Percentiles rank a stretch among this genome's conserved stretches.
Evolutionary conservation across 352 stramenopile genomes (phyloP).

Genomic region (Phytophthora sojae): DNA sequence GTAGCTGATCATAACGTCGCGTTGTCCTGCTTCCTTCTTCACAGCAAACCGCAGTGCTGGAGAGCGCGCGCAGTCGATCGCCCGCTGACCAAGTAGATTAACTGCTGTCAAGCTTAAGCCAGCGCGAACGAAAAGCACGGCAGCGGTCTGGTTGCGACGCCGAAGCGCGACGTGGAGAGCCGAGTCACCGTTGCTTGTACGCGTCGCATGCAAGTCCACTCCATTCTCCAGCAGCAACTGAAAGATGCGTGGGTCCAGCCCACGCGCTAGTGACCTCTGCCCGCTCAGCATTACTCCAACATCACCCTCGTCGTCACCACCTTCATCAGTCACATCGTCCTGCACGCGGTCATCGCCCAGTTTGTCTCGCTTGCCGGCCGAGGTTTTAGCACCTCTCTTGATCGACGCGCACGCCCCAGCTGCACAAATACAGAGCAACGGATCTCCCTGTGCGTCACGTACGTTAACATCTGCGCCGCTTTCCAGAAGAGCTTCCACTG

Average conservation of each 20-base stretch:
- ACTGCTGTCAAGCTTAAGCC: constrained; percentile 70
- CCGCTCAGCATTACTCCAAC: constrained; percentile 29
- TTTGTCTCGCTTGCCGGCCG: constrained; percentile 32
- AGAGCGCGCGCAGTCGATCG: constrained; percentile 77
- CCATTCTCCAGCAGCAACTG: constrained; percentile 55
- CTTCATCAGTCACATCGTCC: constrained; percentile 34
- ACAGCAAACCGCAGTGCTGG: constrained; percentile 79
- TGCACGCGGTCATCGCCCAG: constrained; percentile 29
- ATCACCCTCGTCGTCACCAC: constrained; percentile 34
- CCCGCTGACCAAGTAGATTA: constrained; percentile 71
- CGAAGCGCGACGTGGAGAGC: constrained; percentile 81
- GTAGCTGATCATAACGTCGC: constrained; percentile 91
- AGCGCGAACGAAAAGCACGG: constrained; percentile 72
- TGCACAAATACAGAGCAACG: constrained; percentile 72
- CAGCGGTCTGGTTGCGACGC: constrained; percentile 70
- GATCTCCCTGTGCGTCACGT: constrained; percentile 67
- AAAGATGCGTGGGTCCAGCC: constrained; percentile 64
- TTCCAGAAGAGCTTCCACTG: constrained; percentile 63
- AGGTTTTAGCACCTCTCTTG: constrained; percentile 29
- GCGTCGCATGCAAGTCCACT: constrained; percentile 63
- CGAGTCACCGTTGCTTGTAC: constrained; percentile 71
- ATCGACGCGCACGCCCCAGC: constrained; percentile 50
- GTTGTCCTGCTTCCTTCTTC: constrained; percentile 85
- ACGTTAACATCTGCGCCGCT: constrained; percentile 68
- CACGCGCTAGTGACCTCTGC: constrained; percentile 37